Evolutionary conservation across 768 basidiomycete genomes (phyloP), one percentile per base, ranked within the genome.

Genomic region (Naganishia vaughanmartiniae): DNA sequence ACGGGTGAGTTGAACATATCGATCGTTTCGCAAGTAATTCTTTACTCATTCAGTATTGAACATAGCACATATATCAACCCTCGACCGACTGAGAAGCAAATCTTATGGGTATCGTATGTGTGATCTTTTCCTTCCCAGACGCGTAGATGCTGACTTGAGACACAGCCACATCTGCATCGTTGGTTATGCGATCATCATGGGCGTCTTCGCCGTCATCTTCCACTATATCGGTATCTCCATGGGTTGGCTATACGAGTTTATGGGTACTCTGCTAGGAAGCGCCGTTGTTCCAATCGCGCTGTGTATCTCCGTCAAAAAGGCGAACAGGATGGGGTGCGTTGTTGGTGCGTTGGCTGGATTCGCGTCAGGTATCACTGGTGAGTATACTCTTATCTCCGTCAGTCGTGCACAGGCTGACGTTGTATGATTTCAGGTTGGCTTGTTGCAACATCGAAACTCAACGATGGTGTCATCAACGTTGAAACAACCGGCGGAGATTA

Each of bases 151-250:
- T 63, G 39, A 63, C 24, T 33, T 26, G n/a, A 42, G 15, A 34
- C 21, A 39, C 65, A 66, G 56, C 0, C 58, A 36, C 39, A 39
- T 31, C 5, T 58, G 65, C 31, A 80, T 81, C 58, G 56, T 76
- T 36, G 72, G 58, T 14, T 80, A 75, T 67, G 54, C 54, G n/a
- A 15, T 78, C 48, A 84, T 90, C 42, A 92, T 92, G 86, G 92
- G 88, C 26, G 74, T 92, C n/a, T 88, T 89, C 0, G 92, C 92
- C 0, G 80, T 90, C 34, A 89, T 92, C 65, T 95, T 95, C 84
- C 91, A 84, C 82, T 93, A 90, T 79, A 92, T 93, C 73, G 92
- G 92, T 9, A 88, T 94, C 31, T 91, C 89, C 30, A 89, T 94
- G 89, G 92, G 92, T 26, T 94, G 92, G 91, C 87, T 94, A 67